phyloP scores from a whole-genome alignment of 2,329 filamentous ascomycete genomes.

The Claviceps arundinis region DNA sequence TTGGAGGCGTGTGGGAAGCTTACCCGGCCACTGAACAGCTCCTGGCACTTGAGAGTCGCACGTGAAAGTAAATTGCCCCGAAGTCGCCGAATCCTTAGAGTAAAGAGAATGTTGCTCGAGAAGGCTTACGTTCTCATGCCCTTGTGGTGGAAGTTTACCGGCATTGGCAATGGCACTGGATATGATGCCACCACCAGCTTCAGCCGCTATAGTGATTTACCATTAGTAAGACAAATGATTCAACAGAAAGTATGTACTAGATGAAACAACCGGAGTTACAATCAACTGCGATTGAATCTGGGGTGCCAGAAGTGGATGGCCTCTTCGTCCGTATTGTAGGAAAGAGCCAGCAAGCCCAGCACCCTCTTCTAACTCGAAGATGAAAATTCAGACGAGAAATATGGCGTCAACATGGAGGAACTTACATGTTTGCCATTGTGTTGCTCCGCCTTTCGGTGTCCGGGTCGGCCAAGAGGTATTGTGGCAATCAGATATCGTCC shows the following conservation, averaged over 20 bases:
- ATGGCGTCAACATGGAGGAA: neutral
- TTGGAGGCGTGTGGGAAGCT: conserved; percentile 7
- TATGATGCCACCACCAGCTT: conserved; percentile 60
- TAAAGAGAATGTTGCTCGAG: conserved; percentile 53
- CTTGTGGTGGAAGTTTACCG: conserved; percentile 52
- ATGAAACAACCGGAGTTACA: neutral
- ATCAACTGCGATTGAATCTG: neutral
- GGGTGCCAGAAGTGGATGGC: neutral
- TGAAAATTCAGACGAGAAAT: neutral
- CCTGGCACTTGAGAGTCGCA: conserved; percentile 82
- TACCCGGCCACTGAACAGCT: conserved; percentile 61
- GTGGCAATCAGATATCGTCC: conserved; percentile 45
- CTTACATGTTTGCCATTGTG: conserved; percentile 32
- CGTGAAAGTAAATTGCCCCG: conserved; percentile 91
- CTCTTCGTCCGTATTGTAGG: neutral
- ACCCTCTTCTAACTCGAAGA: too few species aligned
- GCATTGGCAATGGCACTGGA: conserved; percentile 85
- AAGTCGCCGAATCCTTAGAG: conserved; percentile 50
- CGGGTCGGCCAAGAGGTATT: conserved; percentile 42
- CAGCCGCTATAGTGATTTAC: conserved; percentile 14
- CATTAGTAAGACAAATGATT: neutral
- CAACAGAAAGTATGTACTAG: neutral
- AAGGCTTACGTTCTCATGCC: conserved; percentile 67
- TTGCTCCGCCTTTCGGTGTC: conserved; percentile 30
- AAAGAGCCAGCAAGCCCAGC: too few species aligned